Percentiles rank a stretch among this genome's conserved stretches.
Conservation (phyloP, 768 basidiomycete species). For the Terana coerulea region DNA sequence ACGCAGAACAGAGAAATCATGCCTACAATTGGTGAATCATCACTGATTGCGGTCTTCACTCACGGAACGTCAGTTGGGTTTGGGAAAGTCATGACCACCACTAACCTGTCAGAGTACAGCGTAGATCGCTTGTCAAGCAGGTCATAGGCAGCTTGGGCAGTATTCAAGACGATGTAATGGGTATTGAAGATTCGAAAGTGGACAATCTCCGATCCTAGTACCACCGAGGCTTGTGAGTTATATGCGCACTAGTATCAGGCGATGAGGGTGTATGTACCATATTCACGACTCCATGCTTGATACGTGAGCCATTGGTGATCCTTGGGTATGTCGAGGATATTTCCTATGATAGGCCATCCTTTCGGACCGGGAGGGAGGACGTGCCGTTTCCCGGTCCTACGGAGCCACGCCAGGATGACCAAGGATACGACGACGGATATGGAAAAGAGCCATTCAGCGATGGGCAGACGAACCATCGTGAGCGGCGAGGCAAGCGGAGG, state of each 20-base stretch:
- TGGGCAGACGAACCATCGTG: too few relatives aligned
- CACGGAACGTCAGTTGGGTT: not conserved
- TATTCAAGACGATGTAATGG: not conserved
- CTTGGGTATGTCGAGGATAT: constrained; percentile 27
- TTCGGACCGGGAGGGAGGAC: constrained; percentile 28
- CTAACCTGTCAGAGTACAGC: constrained; percentile 9
- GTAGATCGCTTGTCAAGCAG: constrained; percentile 10
- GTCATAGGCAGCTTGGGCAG: not conserved
- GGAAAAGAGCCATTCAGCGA: too few relatives aligned
- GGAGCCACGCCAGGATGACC: not conserved
- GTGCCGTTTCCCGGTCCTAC: too few relatives aligned
- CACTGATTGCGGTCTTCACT: not conserved
- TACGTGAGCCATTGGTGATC: constrained; percentile 18
- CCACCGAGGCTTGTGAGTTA: not conserved
- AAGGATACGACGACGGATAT: not conserved
- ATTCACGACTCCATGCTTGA: constrained; percentile 21
- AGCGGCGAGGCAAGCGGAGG: too few relatives aligned
- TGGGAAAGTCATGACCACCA: not conserved
- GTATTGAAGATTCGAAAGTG: constrained; percentile 13
- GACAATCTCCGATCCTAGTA: constrained; percentile 15
- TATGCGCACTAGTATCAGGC: not conserved
- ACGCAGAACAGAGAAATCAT: not conserved
- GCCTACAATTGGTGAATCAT: not conserved
- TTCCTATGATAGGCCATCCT: constrained; percentile 32
- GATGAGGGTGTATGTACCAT: constrained; percentile 15